phyloP scores from a whole-genome alignment of 352 stramenopile genomes.

The Pythium utonaiense region DNA sequence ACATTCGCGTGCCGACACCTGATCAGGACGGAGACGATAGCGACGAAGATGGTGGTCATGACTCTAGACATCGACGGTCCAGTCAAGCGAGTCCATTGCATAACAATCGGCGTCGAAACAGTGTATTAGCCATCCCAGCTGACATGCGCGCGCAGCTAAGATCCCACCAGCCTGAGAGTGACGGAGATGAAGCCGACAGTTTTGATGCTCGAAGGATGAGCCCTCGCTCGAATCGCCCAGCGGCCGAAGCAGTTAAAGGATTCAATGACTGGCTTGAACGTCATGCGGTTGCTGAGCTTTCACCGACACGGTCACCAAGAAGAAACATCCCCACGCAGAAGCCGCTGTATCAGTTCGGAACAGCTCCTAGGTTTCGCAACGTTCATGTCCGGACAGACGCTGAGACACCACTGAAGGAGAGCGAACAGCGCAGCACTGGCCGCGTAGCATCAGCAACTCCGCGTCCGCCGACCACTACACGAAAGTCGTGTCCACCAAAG shows the following conservation, averaged over 20 bases:
- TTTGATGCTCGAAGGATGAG: not conserved
- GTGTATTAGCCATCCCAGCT: conserved; percentile 3
- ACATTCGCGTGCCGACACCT: conserved; percentile 19
- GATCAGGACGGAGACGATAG: not conserved
- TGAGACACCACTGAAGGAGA: not conserved
- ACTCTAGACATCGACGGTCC: not conserved
- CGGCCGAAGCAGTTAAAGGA: conserved; percentile 27
- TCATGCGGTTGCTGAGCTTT: conserved; percentile 12
- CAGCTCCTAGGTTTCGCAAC: conserved; percentile 3
- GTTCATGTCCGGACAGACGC: not conserved
- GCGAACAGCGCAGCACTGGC: not conserved
- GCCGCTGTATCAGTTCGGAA: conserved; percentile 9
- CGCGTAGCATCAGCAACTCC: not conserved
- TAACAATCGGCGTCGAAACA: conserved; percentile 4
- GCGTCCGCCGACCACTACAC: not conserved
- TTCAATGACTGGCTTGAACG: conserved; percentile 38
- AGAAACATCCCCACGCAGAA: not conserved
- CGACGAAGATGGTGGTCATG: conserved; percentile 1
- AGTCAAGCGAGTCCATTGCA: not conserved
- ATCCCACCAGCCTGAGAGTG: conserved; percentile 9
- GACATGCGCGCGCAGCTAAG: conserved; percentile 3
- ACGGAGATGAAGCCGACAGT: not conserved
- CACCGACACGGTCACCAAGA: conserved; percentile 7
- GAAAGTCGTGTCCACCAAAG: conserved; percentile 1
- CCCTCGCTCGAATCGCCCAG: not conserved